Base-by-base conservation (phyloP, 495 filamentous ascomycete genomes). In the Rusavskia elegans region DNA sequence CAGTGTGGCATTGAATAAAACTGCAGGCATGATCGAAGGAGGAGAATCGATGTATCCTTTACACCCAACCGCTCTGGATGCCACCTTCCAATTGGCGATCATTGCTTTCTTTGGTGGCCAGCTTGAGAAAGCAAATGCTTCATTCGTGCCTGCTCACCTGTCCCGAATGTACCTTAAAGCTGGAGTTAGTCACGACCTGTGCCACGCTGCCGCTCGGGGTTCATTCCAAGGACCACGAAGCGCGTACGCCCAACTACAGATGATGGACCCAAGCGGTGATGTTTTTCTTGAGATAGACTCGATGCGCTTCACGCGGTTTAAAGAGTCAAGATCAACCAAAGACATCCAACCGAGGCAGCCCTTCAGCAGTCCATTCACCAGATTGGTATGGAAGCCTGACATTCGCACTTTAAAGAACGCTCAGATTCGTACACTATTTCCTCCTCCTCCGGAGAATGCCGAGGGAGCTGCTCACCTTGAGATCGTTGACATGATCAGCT, bases 41-140 rank as follows among this genome's bases (percentile, higher is more conserved):
- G 46, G 21, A 21, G 59, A 60, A 38, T 55, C 59, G 6, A 35
- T 25, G 4, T 59, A 64, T 40, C 35, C 46, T 8, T 23, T 65
- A 10, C 64, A 67, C 51, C 64, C 64, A 5, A 52, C 64, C 9
- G 38, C 62, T 30, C 51, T 67, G 3, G 64, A 67, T 51, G 21
- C 40, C 9, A 20, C n/a, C 21, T 38, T 59, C 32, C 62, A 61
- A 45, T 53, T 62, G 6, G 56, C 21, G 17, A 17, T 60, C 19
- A 52, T 61, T 19, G 60, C 62, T 1, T 49, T 27, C 21, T 32
- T 55, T 53, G 46, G 49, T 30, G 51, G 51, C 41, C 51, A 53
- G 41, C 3, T 37, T 20, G 27, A 53, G 27, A 48, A 53, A 27
- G 23, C 30, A 17, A 48, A 48, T 27, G 23, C 23, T 48, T 27